Evolutionary conservation across 306 rosid species (phyloP).

Genomic region (Echinosophora koreensis): DNA sequence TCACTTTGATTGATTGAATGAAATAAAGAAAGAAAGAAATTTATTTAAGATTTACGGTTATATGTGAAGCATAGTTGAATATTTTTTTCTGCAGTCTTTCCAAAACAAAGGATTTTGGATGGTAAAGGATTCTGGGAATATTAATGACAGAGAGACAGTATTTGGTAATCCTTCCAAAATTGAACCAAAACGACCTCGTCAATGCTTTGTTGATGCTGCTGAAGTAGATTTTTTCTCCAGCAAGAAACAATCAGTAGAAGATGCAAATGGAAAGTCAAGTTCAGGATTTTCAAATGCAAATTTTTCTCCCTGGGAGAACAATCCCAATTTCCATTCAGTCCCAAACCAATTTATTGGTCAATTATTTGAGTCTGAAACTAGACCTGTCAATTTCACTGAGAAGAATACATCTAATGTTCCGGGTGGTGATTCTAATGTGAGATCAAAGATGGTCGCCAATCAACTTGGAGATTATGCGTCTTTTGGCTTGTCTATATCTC

Average conservation of each 20-base stretch:
- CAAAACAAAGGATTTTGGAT: slow-evolving; percentile 80
- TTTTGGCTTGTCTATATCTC: slow-evolving; percentile 71
- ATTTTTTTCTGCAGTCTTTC: slow-evolving; percentile 52
- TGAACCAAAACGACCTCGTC: slow-evolving; percentile 77
- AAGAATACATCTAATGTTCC: slow-evolving; percentile 61
- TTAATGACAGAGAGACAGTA: slow-evolving; percentile 58
- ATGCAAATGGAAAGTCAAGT: slow-evolving; percentile 66
- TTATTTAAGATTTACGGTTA: slow-evolving; percentile 22
- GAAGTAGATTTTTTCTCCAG: slow-evolving; percentile 69
- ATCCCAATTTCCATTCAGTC: slow-evolving; percentile 62
- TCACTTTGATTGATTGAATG: slow-evolving; percentile 17
- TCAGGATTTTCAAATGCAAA: slow-evolving; percentile 62
- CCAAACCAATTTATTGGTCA: slow-evolving; percentile 66
- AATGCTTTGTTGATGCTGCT: slow-evolving; percentile 75
- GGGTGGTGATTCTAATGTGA: slow-evolving; percentile 60
- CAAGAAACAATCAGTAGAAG: slow-evolving; percentile 77
- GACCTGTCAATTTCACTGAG: slow-evolving; percentile 58
- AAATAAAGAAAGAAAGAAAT: not conserved
- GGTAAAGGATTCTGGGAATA: slow-evolving; percentile 64
- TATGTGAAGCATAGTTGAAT: slow-evolving; percentile 28
- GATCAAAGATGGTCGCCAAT: slow-evolving; percentile 59
- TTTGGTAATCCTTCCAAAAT: slow-evolving; percentile 65
- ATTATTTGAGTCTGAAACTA: slow-evolving; percentile 71
- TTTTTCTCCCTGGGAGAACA: slow-evolving; percentile 73
- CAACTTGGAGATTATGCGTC: slow-evolving; percentile 64